These are phyloP conservation scores for Phytophthora citrophthora DNA, from an alignment of 352 stramenopile species.

Conservation along the genomic window DNA sequence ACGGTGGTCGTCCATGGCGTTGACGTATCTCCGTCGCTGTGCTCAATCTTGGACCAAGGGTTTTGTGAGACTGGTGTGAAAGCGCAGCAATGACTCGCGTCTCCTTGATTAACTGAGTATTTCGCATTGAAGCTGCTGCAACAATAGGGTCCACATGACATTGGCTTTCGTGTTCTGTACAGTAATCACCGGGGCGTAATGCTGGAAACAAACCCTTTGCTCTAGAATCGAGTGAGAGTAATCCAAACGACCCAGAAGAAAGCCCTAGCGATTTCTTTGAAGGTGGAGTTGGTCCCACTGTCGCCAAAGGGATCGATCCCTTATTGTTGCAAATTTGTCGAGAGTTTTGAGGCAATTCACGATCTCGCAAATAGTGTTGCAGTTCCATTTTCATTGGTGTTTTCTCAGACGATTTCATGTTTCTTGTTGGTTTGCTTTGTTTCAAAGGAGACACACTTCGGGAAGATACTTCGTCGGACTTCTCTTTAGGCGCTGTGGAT, in stretches of 20 bases:
- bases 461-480: background rate
- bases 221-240: background rate
- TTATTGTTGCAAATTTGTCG: background rate
- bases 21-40: conserved; percentile 40
- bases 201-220: conserved; percentile 6
- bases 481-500: conserved; percentile 9
- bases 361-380: conserved; percentile 18
- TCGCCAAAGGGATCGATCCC: background rate
- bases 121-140: conserved; percentile 10
- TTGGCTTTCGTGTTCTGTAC: background rate
- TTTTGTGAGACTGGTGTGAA: conserved; percentile 11
- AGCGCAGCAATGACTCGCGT: conserved; percentile 31
- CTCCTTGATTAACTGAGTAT: conserved; percentile 41
- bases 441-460: conserved; percentile 3
- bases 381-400: conserved; percentile 16
- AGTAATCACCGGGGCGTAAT: background rate
- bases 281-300: background rate
- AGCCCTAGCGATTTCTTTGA: background rate
- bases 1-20: conserved; percentile 46
- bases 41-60: background rate
- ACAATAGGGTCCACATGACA: conserved; percentile 9
- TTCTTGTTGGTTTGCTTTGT: background rate
- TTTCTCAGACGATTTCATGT: background rate
- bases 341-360: conserved; percentile 1
- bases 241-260: conserved; percentile 5